Evolutionary conservation across 192 early-diverging fungal species (phyloP).

Genomic region (Jimgerdemannia flammicorona): DNA sequence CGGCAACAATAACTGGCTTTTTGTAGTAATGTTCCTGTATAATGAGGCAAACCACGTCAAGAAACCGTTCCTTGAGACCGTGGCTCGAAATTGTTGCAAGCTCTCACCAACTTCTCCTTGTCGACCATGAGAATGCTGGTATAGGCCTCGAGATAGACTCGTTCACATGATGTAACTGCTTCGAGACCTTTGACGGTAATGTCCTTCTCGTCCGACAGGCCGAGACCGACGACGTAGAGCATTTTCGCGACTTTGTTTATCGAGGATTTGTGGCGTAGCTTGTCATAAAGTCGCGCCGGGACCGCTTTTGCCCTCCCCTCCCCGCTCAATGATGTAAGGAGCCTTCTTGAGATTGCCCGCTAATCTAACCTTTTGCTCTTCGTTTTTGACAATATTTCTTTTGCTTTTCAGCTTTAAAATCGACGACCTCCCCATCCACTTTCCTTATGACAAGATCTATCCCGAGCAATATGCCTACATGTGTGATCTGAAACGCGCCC

Average conservation of each 20-base stretch:
- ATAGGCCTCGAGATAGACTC: constrained; percentile 95
- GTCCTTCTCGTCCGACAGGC: constrained; percentile 93
- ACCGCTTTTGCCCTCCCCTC: too few species aligned
- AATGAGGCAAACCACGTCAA: not conserved
- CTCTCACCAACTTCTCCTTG: constrained; percentile 66
- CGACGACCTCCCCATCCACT: constrained; percentile 88
- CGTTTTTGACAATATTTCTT: too few species aligned
- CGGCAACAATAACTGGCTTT: constrained; percentile 80
- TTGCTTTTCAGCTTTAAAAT: constrained; percentile 59
- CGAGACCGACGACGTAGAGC: constrained; percentile 89
- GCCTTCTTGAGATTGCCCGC: too few species aligned
- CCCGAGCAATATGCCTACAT: constrained; percentile 99
- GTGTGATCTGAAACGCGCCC: constrained; percentile 87
- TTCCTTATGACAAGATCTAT: constrained; percentile 99
- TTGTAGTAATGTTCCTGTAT: constrained; percentile 84
- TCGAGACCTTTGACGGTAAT: constrained; percentile 97
- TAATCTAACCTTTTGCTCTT: too few species aligned
- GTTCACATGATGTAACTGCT: constrained; percentile 80
- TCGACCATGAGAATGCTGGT: constrained; percentile 90
- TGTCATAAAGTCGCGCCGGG: too few species aligned
- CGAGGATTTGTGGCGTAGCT: too few species aligned
- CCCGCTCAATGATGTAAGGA: too few species aligned
- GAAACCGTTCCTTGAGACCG: not conserved
- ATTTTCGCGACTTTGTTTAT: constrained; percentile 26
- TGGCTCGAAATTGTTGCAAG: not conserved